Percentiles rank a stretch among this genome's conserved stretches.
Evolutionary conservation across 176 grass and related monocot species (phyloP).

Genomic region (Triticum aestivum): IWGSC_CS_RefSeq_v2.1 NC_057811.1:243222243-243222742

Average conservation of each 20-base stretch:
- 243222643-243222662: slow-evolving; percentile 93
- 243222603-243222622: slow-evolving; percentile 97
- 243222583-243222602: slow-evolving; percentile 97
- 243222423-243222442: neutral
- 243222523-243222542: slow-evolving; percentile 2
- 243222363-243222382: neutral
- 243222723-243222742: slow-evolving; percentile 9
- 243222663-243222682: slow-evolving; percentile 77
- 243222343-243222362: neutral
- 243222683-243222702: slow-evolving; percentile 52
- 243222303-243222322: neutral
- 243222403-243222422: slow-evolving; percentile 8
- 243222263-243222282: neutral
- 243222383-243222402: neutral
- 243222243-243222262: slow-evolving; percentile 10
- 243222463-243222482: neutral
- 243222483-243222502: neutral
- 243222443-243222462: neutral
- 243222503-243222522: slow-evolving; percentile 5
- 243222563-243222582: slow-evolving; percentile 30
- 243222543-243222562: neutral
- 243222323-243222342: slow-evolving; percentile 9
- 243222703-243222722: slow-evolving; percentile 16
- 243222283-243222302: neutral
- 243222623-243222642: slow-evolving; percentile 98